Conservation (phyloP, 2,329 filamentous ascomycete genomes). For the Esteya vermicola region DNA sequence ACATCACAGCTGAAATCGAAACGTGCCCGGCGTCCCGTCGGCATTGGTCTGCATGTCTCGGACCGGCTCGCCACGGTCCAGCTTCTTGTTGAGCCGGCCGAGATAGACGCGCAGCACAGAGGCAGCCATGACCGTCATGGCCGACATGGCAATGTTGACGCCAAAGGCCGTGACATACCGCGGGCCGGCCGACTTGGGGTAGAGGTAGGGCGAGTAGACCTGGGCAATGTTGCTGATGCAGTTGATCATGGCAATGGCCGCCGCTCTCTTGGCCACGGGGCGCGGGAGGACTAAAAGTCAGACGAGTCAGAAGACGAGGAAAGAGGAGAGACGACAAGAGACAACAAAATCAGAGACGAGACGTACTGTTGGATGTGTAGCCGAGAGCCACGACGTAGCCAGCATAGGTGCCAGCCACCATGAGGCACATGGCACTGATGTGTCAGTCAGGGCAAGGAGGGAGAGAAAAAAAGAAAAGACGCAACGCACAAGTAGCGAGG, state of each 20-base stretch:
- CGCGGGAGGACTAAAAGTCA: not conserved
- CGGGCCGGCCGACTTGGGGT: not conserved
- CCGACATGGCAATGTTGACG: not conserved
- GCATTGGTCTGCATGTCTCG: not conserved
- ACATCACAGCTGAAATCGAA: not conserved
- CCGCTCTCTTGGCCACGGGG: not conserved
- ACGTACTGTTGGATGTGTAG: slow-evolving; percentile 1
- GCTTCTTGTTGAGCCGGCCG: not conserved
- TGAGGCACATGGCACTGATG: slow-evolving; percentile 1
- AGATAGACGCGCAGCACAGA: not conserved
- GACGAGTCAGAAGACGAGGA: not conserved
- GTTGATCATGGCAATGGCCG: not conserved
- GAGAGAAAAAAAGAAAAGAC: not conserved
- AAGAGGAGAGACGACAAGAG: not conserved
- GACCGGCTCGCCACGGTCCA: not conserved
- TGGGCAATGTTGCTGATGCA: not conserved
- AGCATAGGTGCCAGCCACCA: not conserved
- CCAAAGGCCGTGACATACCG: not conserved
- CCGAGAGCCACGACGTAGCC: slow-evolving; percentile 1
- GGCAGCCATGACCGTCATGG: not conserved
- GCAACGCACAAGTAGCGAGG: not conserved
- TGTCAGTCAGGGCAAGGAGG: not conserved
- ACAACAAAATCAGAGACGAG: no score
- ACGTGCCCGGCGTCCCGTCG: not conserved
- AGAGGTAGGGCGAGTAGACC: not conserved